These are phyloP conservation scores for Colletotrichum coccodes DNA, from an alignment of 2,329 filamentous ascomycete genomes.

Conservation along the genomic window DNA sequence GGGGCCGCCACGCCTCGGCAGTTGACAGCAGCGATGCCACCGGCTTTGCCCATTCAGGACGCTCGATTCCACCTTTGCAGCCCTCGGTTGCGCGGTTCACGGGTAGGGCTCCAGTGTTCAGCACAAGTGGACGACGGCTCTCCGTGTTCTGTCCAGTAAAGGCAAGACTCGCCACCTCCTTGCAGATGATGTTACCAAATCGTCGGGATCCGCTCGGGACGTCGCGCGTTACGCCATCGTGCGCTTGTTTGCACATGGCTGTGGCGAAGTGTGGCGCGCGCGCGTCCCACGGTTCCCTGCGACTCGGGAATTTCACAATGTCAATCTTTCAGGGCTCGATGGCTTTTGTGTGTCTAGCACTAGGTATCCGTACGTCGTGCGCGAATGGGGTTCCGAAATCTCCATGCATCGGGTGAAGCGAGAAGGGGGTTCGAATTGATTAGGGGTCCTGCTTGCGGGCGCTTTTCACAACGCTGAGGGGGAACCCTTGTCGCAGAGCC, in stretches of 20 bases:
- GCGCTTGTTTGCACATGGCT: constrained; percentile 20
- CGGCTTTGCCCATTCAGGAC: neutral
- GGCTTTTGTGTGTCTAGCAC: neutral
- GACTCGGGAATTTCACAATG: neutral
- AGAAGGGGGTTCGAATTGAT: neutral
- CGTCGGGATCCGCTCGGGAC: constrained; percentile 28
- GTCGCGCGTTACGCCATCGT: constrained; percentile 22
- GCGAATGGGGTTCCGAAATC: neutral
- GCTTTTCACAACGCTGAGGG: neutral
- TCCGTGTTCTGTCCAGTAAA: neutral
- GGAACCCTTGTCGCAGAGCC: neutral
- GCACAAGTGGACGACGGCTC: neutral
- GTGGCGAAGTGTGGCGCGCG: neutral
- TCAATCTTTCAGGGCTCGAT: neutral
- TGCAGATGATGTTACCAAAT: constrained; percentile 25
- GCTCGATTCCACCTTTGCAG: neutral
- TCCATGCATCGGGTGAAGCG: neutral
- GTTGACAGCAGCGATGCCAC: neutral
- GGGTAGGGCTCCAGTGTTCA: constrained; percentile 2
- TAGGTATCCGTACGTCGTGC: neutral
- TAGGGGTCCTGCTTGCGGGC: neutral
- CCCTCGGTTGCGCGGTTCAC: neutral
- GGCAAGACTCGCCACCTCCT: constrained; percentile 19
- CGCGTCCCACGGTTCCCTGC: neutral
- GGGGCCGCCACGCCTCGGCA: constrained; percentile 5